A percentile compares a stretch with the other conserved stretches of the same genome.
Conservation (phyloP, 2,329 filamentous ascomycete species). For the Ophiostoma piceae region DNA sequence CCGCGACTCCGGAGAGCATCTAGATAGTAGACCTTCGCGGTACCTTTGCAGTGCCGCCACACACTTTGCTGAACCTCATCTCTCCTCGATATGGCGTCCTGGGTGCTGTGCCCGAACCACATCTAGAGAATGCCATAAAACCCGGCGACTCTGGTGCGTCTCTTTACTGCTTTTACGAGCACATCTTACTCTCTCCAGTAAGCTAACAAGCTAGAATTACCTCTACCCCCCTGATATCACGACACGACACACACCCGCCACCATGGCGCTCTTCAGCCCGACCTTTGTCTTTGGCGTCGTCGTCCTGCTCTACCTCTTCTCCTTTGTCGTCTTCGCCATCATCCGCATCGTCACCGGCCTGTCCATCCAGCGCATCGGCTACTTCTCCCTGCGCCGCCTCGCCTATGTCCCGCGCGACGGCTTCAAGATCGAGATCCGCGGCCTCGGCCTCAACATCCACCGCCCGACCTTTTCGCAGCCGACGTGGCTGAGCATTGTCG, state of each 20-base stretch:
- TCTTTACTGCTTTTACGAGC: not conserved
- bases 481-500: slow-evolving; percentile 87
- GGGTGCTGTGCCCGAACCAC: slow-evolving; percentile 11
- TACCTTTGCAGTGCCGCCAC: not conserved
- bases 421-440: slow-evolving; percentile 80
- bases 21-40: not conserved
- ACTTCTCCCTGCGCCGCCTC: slow-evolving; percentile 83
- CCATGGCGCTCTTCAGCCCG: slow-evolving; percentile 63
- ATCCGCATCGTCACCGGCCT: slow-evolving; percentile 87
- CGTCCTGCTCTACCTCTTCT: slow-evolving; percentile 80
- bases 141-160: slow-evolving; percentile 17
- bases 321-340: slow-evolving; percentile 90
- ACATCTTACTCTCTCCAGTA: not conserved
- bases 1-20: not conserved
- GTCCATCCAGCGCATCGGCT: slow-evolving; percentile 92
- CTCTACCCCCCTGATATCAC: not conserved
- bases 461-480: slow-evolving; percentile 94
- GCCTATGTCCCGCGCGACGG: slow-evolving; percentile 87
- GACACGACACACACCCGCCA: slow-evolving; percentile 24
- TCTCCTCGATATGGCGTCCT: slow-evolving; percentile 21
- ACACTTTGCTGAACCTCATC: not conserved
- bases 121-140: slow-evolving; percentile 23
- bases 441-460: slow-evolving; percentile 81
- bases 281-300: slow-evolving; percentile 82
- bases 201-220: slow-evolving; percentile 7